Evolutionary conservation across 116 monocot species (phyloP).

Genomic region (Phalaenopsis hybrid): DNA sequence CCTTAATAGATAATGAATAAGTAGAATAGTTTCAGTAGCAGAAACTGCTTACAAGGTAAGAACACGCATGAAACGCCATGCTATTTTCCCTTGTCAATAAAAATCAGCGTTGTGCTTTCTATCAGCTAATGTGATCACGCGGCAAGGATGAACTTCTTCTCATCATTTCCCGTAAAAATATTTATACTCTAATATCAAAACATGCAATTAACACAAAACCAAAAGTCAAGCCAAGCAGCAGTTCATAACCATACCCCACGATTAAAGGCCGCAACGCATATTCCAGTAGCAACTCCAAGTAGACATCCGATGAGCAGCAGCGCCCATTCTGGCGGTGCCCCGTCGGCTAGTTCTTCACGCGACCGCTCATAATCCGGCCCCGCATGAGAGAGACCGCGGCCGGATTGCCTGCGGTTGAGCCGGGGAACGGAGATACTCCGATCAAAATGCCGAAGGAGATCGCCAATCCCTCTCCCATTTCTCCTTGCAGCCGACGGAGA

Average conservation of each 20-base stretch:
- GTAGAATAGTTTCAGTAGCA: neutral
- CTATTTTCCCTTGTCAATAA: neutral
- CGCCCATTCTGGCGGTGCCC: conserved; percentile 97
- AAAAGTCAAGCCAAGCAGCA: neutral
- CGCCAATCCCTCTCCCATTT: conserved; percentile 45
- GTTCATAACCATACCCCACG: conserved; percentile 13
- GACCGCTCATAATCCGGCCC: conserved; percentile 1
- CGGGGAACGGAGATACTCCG: conserved; percentile 39
- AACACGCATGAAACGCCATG: neutral
- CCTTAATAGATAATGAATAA: neutral
- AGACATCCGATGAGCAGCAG: conserved; percentile 98
- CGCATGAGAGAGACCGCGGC: conserved; percentile 5
- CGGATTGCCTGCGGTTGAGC: conserved; percentile 26
- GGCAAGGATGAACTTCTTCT: neutral
- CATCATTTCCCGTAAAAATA: neutral
- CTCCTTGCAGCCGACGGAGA: conserved; percentile 16
- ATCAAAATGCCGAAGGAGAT: conserved; percentile 45
- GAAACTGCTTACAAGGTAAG: neutral
- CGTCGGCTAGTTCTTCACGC: conserved; percentile 61
- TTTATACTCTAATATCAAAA: neutral
- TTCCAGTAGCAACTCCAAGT: conserved; percentile 85
- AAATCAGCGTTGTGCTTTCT: neutral
- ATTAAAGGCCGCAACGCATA: conserved; percentile 94
- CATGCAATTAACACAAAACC: neutral
- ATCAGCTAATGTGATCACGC: too few species aligned